Evolutionary conservation across 176 grass and related monocot genomes (phyloP).

Genomic region (Aegilops longissima): DNA sequence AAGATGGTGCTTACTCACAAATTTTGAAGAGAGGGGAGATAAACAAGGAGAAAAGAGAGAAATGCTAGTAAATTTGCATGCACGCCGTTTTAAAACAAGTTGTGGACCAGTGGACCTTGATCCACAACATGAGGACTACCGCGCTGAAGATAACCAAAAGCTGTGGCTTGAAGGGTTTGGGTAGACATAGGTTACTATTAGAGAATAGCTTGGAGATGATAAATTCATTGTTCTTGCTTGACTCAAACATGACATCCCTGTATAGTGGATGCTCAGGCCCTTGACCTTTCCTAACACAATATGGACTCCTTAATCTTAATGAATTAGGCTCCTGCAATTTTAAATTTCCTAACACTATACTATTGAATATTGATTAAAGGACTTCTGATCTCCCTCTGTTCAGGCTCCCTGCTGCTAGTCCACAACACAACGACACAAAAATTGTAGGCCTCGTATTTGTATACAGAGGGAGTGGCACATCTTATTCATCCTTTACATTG

Average conservation of each 20-base stretch:
- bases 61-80: background rate
- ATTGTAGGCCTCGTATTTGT: background rate
- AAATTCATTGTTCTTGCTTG: too few species aligned
- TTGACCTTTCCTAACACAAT: too few species aligned
- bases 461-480: background rate
- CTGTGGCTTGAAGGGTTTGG: too few species aligned
- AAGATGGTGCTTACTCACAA: background rate
- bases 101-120: background rate
- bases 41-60: background rate
- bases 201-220: too few species aligned
- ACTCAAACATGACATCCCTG: too few species aligned
- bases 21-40: background rate
- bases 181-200: too few species aligned
- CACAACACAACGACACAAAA: background rate
- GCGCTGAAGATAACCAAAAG: background rate
- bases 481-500: background rate
- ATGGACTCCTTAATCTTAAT: background rate
- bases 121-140: background rate
- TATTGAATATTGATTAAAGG: background rate
- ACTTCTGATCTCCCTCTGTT: too few species aligned
- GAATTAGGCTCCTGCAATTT: background rate
- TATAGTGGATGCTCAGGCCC: too few species aligned
- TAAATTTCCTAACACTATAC: background rate
- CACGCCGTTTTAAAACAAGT: background rate
- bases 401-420: background rate